Percentiles rank a stretch among this genome's conserved stretches.
phyloP scores from a whole-genome alignment of 176 grass and related monocot species.

The Rhynchospora pubera region DNA sequence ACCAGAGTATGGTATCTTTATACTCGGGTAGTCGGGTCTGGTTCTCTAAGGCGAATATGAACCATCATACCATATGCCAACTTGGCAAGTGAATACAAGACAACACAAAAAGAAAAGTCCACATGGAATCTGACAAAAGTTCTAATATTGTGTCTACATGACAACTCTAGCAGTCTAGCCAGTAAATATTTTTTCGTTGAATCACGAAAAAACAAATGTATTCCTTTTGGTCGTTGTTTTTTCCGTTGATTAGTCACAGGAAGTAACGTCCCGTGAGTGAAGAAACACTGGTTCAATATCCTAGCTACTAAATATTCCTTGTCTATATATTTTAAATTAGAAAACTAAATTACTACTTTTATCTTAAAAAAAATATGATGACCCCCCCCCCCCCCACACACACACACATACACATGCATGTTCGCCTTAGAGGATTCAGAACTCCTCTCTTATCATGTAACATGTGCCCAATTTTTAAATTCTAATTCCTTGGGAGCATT shows the following conservation, averaged over 20 bases:
- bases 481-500: neutral
- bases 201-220: too few relatives aligned
- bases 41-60: neutral
- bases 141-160: neutral
- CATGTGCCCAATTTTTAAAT: neutral
- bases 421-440: neutral
- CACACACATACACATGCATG: neutral
- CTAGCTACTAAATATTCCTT: too few relatives aligned
- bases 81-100: neutral
- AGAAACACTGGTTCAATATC: too few relatives aligned
- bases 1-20: neutral
- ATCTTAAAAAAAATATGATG: neutral
- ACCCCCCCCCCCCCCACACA: too few relatives aligned
- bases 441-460: neutral
- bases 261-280: too few relatives aligned
- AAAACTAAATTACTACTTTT: neutral
- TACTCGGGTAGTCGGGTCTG: neutral
- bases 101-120: neutral
- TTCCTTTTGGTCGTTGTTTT: too few relatives aligned
- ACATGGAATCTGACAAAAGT: too few relatives aligned
- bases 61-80: neutral
- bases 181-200: too few relatives aligned
- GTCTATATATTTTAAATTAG: neutral
- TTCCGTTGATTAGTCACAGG: too few relatives aligned
- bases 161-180: neutral